Base-by-base conservation (phyloP, 768 basidiomycete genomes). In the Boletus subparvulus region DNA sequence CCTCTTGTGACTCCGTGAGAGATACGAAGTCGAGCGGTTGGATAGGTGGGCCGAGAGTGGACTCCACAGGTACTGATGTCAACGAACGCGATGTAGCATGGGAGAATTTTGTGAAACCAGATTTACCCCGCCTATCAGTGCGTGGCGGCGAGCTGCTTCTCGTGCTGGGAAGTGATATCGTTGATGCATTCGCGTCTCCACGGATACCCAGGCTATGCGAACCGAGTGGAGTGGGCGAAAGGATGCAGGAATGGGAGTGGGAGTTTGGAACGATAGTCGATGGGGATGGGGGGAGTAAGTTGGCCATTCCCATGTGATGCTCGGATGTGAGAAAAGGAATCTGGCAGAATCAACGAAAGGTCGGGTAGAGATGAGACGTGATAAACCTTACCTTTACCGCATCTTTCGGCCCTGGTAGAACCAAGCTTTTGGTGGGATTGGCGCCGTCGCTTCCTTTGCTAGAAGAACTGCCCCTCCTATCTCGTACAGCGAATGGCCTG, bases 231-330 rank as follows among this genome's bases (percentile, higher is more conserved):
- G 72, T 79, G 3, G 77, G 73, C 16, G 75, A 74, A 36, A 73
- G 65, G 16, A 73, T 58, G 55, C 73, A 76, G 16, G 65, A 67
- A 44, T 76, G 77, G 35, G 70, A 21, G 21, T 21, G 21, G 21
- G 21, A 70, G 54, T 59, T 75, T 58, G 73, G 75, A 30, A 70
- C 67, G 21, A 69, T 73, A 30, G 71, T 77, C 36, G 80, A 84
- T 10, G 88, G 89, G 13, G 90, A 91, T 2, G 90, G 88, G 6
- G 90, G 88, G 19, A 90, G 73, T 24, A 92, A 73, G 62, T 91
- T 89, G 14, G 78, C 62, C 70, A 85, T 83, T 33, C 85, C 87
- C 17, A 87, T 70, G 62, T 85, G 84, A 64, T 90, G 85, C 50
- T 88, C 88, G 2, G 85, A 84, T 19, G 85, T 82, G 21, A 88